Evolutionary conservation across 129 eudicot species (phyloP), one percentile per base, ranked within the genome.

Genomic region (Scalesia atractyloides): DNA sequence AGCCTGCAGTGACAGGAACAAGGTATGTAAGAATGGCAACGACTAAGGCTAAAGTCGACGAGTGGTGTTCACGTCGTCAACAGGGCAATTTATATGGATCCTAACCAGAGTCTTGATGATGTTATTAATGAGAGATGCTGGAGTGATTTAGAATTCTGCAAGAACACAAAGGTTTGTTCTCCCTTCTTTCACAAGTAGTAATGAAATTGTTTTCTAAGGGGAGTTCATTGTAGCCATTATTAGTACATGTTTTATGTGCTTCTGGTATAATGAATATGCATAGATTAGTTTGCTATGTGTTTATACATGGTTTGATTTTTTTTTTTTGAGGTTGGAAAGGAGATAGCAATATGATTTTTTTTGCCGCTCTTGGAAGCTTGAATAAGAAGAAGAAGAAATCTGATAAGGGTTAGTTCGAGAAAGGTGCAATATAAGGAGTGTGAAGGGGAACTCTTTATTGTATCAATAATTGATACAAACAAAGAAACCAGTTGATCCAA

Each of bases 101-200:
- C 99, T 1, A 85, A 84, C 74, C 80, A 97, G 67, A 76, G 86
- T 73, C 99, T 97, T 65, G 96, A 90, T 14, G 81, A 77, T 64
- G 86, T 95, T 36, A 96, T 95, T 61, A 97, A 95, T 48, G 99
- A 95, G 59, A 90, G 84, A 68, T 95, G 97, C 76, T 95, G 99
- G 99, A 95, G 99, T 69, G 97, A 95, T 76, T 91, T 90, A 6
- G 99, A 90, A 11, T 95, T 90, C 73, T 95, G 99, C 94, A 95
- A 95, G 74, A 90, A 86, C 87, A 95, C 99, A 30, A 95, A 90
- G 99, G 99, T 83, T 66, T 44, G 51, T 17, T 20, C 1, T 69
- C 49, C 9, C 46, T 56, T 67, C 26, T 19, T 70, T 66, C 43
- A 50, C 56, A 10, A 9, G 56, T 36, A 19, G 14, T 37, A 37